Base-by-base conservation (phyloP, 495 filamentous ascomycete genomes). In the Penicillium roqueforti region DNA sequence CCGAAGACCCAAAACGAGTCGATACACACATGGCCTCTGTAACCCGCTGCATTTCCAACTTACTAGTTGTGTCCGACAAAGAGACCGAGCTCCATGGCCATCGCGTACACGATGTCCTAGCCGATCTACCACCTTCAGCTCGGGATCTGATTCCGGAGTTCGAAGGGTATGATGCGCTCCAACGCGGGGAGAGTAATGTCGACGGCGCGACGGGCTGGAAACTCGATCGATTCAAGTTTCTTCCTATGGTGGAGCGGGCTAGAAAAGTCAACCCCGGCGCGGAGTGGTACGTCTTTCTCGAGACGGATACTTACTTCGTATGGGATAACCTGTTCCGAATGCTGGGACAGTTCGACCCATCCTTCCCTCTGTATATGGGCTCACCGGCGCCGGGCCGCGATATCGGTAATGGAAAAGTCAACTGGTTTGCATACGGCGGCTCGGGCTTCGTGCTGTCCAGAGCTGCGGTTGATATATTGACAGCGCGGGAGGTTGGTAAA, bases 221-320 rank as follows among this genome's bases (percentile, higher is more conserved):
- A 26, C 65, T 84, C 22, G 83, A 87, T 64, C 82, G 82, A 53
- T 85, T 80, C 71, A 87, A 86, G 68, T 85, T 85, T 55, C 61
- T 87, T 20, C 77, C 81, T 14, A 81, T 82, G 70, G 73, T 85
- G 37, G 78, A 82, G 54, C 65, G 78, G 40, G 77, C 81, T 13
- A 81, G 77, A 68, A 66, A 70, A 36, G 67, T 73, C 70, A 73
- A 75, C 22, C 80, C 80, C 20, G 65, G 71, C 3, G 74, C 70
- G 18, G 73, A 80, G 40, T 87, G 82, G 81, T 87, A 80, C 57
- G 75, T 84, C 28, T 86, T 86, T 56, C 73, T 83, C 44, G 83
- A 86, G 56, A 77, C 78, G 6, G 83, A 87, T 62, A 84, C 83
- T 1, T 86, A 83, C 56, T 58, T 82, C 29, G 69, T 84, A n/a